Conservation (phyloP, 306 rosid species). For the Aeschynomene evenia region DNA sequence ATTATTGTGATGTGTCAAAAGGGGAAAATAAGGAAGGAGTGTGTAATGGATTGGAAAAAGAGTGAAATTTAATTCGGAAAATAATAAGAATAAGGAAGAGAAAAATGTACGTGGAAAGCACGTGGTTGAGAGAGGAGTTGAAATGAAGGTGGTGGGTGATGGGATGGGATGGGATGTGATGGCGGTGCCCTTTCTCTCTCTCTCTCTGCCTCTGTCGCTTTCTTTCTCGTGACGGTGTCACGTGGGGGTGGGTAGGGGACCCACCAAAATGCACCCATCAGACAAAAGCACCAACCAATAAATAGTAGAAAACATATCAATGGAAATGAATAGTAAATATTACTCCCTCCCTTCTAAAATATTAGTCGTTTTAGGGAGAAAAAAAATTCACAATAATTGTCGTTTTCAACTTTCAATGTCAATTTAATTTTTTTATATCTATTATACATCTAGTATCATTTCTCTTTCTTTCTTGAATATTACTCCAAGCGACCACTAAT, state of each 20-base stretch:
- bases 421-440: too few relatives aligned
- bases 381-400: too few relatives aligned
- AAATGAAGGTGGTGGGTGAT: background rate
- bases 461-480: too few relatives aligned
- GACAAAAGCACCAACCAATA: background rate
- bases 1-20: background rate
- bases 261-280: constrained; percentile 34
- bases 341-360: too few relatives aligned
- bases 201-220: constrained; percentile 26
- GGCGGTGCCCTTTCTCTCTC: constrained; percentile 43
- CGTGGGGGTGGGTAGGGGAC: constrained; percentile 65
- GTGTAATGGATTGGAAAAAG: constrained; percentile 2
- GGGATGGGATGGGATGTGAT: background rate
- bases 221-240: constrained; percentile 84
- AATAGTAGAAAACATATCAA: background rate
- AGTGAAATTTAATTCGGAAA: constrained; percentile 18
- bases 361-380: too few relatives aligned
- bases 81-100: background rate
- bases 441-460: too few relatives aligned
- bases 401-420: too few relatives aligned
- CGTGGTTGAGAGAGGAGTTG: constrained; percentile 48
- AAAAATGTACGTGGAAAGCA: constrained; percentile 42
- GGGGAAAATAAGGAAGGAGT: background rate
- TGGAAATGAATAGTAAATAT: too few relatives aligned
- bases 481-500: too few relatives aligned